Conservation (phyloP, 176 grass and related monocot genomes). For the Luzula sylvatica region DNA sequence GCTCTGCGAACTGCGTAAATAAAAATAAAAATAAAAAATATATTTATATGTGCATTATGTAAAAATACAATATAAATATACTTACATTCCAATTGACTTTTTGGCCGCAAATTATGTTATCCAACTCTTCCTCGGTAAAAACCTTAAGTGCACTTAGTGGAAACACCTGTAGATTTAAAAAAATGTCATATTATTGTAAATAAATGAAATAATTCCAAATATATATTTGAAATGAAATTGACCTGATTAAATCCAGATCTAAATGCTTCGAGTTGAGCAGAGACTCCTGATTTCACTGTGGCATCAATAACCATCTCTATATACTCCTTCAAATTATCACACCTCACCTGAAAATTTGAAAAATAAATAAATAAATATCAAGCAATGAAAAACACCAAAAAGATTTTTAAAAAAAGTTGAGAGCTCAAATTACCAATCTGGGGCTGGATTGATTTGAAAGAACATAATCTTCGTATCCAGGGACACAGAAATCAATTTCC, state of each 20-base stretch:
- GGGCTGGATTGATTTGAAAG: slow-evolving; percentile 27
- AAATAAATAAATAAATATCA: slow-evolving; percentile 2
- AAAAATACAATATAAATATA: slow-evolving; percentile 19
- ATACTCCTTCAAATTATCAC: slow-evolving; percentile 77
- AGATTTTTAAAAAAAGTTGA: slow-evolving; percentile 13
- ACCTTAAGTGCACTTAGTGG: slow-evolving; percentile 50
- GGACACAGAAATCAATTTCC: slow-evolving; percentile 76
- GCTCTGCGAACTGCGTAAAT: slow-evolving; percentile 75
- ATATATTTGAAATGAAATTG: neutral
- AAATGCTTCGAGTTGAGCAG: slow-evolving; percentile 70
- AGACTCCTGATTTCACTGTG: slow-evolving; percentile 54
- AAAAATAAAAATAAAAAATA: slow-evolving; percentile 29
- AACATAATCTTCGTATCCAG: slow-evolving; percentile 72
- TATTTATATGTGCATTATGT: slow-evolving; percentile 14
- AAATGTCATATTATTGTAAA: slow-evolving; percentile 3
- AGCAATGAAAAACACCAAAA: slow-evolving; percentile 15
- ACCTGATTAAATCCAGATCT: slow-evolving; percentile 96
- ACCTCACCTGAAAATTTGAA: slow-evolving; percentile 52
- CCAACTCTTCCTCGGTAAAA: slow-evolving; percentile 79
- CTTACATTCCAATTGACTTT: slow-evolving; percentile 87
- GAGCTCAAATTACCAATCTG: slow-evolving; percentile 38
- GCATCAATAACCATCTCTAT: slow-evolving; percentile 57
- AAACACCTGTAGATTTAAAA: slow-evolving; percentile 54
- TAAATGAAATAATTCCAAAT: slow-evolving; percentile 1
- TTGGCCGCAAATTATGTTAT: slow-evolving; percentile 75